Base-by-base conservation (phyloP, 441 rosid species). In the Gossypium trilobum region DNA sequence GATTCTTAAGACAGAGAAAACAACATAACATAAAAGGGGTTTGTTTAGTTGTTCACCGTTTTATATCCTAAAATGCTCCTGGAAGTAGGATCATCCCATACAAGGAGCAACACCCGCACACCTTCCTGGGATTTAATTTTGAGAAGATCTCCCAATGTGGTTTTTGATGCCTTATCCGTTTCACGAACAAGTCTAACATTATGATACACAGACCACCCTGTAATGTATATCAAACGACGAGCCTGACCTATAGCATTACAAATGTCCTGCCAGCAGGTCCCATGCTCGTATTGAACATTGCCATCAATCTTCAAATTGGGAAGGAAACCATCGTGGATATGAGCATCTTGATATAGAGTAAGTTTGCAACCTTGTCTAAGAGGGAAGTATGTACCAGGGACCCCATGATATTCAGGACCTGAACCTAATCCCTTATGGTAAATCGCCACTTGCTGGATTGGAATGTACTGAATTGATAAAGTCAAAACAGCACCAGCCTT, bases 51-150 rank as follows among this genome's bases (percentile, higher is more conserved):
- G 66, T 85, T 82, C 83, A 89, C 93, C 19, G 75, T 87, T 77
- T 74, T 83, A 72, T 20, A 76, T 46, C 85, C 85, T 22, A 82
- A 27, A 73, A 86, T 52, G 83, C 87, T 85, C 71, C 74, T 81
- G 29, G 93, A 89, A 73, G 88, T 81, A 69, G 89, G 91, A 82
- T 89, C 93, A 81, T 89, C 91, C 93, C 93, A 89, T 31, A 86
- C 87, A 64, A 89, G 84, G 63, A 89, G 79, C 77, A 87, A 80
- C 61, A 89, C 93, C 65, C 93, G 73, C 7, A 89, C 93, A 62
- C 93, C 91, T 81, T 89, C 91, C 65, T 86, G 87, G 67, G 93
- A 89, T 77, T 85, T 89, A 33, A 1, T 61, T 73, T 86, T 87
- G 36, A 89, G 89, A 72, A 89, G 81, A 71, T 83, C 85, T 19